phyloP scores from a whole-genome alignment of 179 eudicot genomes.

The Camellia oleifera region DNA sequence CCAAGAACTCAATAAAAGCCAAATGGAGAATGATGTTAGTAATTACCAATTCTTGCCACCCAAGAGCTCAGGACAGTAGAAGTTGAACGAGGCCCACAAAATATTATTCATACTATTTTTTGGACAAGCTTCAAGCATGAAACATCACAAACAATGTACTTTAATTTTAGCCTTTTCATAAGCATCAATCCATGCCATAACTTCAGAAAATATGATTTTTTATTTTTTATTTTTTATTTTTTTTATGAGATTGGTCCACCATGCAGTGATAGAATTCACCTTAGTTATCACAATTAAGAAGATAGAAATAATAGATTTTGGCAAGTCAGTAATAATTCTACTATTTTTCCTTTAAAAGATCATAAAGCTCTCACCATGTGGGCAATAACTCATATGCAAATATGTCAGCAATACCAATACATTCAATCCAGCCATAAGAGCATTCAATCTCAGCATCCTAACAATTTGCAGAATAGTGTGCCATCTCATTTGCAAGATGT shows the following conservation, averaged over 20 bases:
- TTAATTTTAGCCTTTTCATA: not conserved
- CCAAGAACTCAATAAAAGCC: slow-evolving; percentile 9
- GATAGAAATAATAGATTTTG: no score
- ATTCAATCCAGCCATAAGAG: slow-evolving; percentile 96
- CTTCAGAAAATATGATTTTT: not conserved
- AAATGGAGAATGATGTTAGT: not conserved
- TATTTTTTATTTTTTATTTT: no score
- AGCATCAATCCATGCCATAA: not conserved
- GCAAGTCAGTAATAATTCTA: not conserved
- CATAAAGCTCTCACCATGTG: slow-evolving; percentile 55
- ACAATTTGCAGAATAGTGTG: slow-evolving; percentile 98
- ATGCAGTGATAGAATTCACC: no score
- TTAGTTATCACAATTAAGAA: no score
- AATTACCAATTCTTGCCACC: slow-evolving; percentile 86
- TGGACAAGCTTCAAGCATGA: not conserved
- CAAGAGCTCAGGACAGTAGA: slow-evolving; percentile 86
- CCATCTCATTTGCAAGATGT: slow-evolving; percentile 99
- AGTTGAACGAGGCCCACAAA: slow-evolving; percentile 93
- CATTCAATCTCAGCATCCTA: slow-evolving; percentile 99
- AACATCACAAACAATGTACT: not conserved
- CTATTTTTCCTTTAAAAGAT: not conserved
- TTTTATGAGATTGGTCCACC: no score
- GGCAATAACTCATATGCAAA: slow-evolving; percentile 90
- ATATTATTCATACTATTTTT: not conserved
- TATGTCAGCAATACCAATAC: slow-evolving; percentile 98